Conservation (phyloP, 2,329 filamentous ascomycete genomes). For the Calcarisporium arbuscula region DNA sequence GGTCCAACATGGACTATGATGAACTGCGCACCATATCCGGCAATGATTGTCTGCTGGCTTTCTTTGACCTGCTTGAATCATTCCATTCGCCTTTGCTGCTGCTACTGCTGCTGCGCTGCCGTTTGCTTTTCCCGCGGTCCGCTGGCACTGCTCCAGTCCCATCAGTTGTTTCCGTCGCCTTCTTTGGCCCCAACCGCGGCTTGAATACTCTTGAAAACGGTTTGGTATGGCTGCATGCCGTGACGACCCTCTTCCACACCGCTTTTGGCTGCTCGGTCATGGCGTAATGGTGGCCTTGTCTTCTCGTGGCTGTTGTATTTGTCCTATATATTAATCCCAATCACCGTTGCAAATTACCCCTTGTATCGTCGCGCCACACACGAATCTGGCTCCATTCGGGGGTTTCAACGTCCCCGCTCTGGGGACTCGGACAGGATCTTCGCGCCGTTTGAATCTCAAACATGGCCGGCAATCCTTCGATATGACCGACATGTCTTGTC, state of each 20-base stretch:
- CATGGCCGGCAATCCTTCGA: conserved; percentile 2
- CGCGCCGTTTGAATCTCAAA: conserved; percentile 8
- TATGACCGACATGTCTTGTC: not conserved
- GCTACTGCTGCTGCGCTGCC: no score
- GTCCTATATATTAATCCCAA: conserved; percentile 3
- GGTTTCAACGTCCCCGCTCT: conserved; percentile 5
- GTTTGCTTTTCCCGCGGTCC: no score
- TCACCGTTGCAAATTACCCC: conserved; percentile 1
- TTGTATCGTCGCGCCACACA: conserved; percentile 9
- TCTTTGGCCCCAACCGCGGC: no score
- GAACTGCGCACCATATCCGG: not conserved
- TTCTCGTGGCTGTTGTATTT: no score
- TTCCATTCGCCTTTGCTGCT: no score
- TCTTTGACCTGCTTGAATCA: not conserved
- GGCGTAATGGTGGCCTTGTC: not conserved
- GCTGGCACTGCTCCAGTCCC: no score
- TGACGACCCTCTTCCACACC: conserved; percentile 2
- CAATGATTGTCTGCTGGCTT: no score
- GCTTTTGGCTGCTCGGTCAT: conserved; percentile 1
- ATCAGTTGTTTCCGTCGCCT: no score
- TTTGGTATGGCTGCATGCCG: no score
- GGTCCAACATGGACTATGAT: conserved; percentile 4
- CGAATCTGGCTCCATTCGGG: conserved; percentile 8
- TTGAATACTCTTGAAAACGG: no score
- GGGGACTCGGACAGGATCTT: conserved; percentile 3